Percentiles rank a stretch among this genome's conserved stretches.
Evolutionary conservation across 2,329 filamentous ascomycete genomes (phyloP).

Genomic region (Parastagonospora nodorum): DNA sequence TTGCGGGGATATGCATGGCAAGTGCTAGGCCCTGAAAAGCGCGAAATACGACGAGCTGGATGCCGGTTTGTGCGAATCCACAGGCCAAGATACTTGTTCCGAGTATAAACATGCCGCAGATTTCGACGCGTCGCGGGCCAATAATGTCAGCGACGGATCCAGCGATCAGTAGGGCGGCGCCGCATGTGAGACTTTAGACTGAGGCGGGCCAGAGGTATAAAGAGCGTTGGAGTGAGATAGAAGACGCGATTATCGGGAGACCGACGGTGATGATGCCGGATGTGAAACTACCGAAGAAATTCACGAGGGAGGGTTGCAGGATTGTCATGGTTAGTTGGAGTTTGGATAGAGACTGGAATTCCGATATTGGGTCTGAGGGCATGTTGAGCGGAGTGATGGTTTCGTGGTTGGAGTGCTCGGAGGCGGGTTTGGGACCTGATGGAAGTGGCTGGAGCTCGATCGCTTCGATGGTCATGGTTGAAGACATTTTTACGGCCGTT

Average conservation of each 20-base stretch:
- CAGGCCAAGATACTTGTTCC: constrained; percentile 52
- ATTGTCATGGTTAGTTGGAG: constrained; percentile 24
- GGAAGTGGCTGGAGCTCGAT: background rate
- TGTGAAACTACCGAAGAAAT: constrained; percentile 36
- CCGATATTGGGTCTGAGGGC: background rate
- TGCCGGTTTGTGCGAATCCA: constrained; percentile 52
- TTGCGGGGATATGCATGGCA: constrained; percentile 55
- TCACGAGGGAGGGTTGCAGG: constrained; percentile 30
- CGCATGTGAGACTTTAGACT: constrained; percentile 50
- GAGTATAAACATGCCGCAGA: constrained; percentile 51
- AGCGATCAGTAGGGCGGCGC: constrained; percentile 55
- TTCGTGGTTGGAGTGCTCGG: background rate
- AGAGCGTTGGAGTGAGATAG: constrained; percentile 32
- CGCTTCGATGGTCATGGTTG: constrained; percentile 14
- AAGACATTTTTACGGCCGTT: too few species aligned
- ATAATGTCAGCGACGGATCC: constrained; percentile 59
- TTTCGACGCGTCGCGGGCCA: constrained; percentile 52
- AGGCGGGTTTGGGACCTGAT: background rate
- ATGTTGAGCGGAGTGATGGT: background rate
- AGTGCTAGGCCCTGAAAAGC: constrained; percentile 54
- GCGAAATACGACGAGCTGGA: constrained; percentile 51
- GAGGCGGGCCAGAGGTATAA: constrained; percentile 43
- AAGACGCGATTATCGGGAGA: constrained; percentile 48
- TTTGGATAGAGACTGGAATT: constrained; percentile 9
- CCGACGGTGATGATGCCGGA: constrained; percentile 52